A percentile compares a stretch with the other conserved stretches of the same genome.
phyloP scores from a whole-genome alignment of 2,329 filamentous ascomycete species.

The Clarireedia monteithiana region DNA sequence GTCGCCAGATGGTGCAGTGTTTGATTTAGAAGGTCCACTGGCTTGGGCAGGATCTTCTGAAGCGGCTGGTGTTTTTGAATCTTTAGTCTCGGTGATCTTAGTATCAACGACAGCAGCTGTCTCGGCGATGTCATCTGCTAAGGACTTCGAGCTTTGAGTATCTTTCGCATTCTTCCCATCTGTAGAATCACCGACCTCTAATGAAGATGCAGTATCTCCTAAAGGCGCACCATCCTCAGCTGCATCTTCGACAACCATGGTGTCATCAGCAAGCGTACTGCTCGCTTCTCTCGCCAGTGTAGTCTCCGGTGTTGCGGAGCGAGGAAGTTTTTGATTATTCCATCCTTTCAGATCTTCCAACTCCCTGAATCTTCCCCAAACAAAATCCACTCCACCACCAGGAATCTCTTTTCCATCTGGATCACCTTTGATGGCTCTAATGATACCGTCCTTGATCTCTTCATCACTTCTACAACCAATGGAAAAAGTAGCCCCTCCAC shows the following conservation, averaged over 20 bases:
- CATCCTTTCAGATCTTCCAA: constrained; percentile 60
- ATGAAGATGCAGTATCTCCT: background rate
- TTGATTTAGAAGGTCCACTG: background rate
- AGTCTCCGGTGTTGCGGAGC: background rate
- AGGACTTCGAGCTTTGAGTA: background rate
- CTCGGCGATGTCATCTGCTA: background rate
- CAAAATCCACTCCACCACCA: constrained; percentile 56
- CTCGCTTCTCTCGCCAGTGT: background rate
- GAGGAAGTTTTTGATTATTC: constrained; percentile 43
- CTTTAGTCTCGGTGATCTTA: background rate
- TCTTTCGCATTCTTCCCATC: background rate
- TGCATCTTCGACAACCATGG: too few relatives aligned
- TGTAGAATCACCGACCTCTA: background rate
- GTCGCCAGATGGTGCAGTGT: background rate
- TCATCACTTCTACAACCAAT: constrained; percentile 53
- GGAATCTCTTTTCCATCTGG: constrained; percentile 48
- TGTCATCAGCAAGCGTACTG: too few relatives aligned
- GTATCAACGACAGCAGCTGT: background rate
- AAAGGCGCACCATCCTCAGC: too few relatives aligned
- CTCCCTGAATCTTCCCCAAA: constrained; percentile 58
- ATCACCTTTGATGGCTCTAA: constrained; percentile 54
- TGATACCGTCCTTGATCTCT: constrained; percentile 45
- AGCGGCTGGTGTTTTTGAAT: background rate
- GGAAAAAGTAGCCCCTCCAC: constrained; percentile 46
- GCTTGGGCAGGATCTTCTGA: background rate